These are phyloP conservation scores for Thelonectria rubi DNA, from an alignment of 2,329 filamentous ascomycete species.

Conservation along the genomic window DNA sequence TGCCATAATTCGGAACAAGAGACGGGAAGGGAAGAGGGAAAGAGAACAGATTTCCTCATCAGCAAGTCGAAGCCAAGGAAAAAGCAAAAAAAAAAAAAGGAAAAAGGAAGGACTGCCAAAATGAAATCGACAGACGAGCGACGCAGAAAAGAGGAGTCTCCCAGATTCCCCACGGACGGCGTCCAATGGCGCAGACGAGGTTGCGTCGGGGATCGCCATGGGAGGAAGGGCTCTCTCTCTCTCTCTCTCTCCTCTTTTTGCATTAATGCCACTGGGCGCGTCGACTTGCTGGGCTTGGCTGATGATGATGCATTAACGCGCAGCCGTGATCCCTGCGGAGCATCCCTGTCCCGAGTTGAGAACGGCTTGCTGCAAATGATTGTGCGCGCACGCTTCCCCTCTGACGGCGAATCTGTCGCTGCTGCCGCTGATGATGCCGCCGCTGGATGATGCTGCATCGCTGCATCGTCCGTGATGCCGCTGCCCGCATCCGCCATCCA, in stretches of 20 bases:
- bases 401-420: too few species aligned
- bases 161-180: conserved; percentile 8
- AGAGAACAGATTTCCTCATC: too few species aligned
- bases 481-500: not conserved
- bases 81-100: conserved; percentile 8
- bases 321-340: conserved; percentile 12
- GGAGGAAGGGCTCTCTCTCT: too few species aligned
- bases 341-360: not conserved
- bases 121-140: too few species aligned
- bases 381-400: not conserved
- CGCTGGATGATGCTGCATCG: too few species aligned
- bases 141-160: too few species aligned
- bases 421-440: too few species aligned
- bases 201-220: conserved; percentile 1
- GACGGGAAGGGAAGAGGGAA: not conserved
- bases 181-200: conserved; percentile 4
- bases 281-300: conserved; percentile 22
- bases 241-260: too few species aligned
- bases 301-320: conserved; percentile 28
- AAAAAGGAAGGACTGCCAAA: conserved; percentile 6
- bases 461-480: not conserved
- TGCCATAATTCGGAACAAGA: conserved; percentile 11
- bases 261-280: conserved; percentile 18
- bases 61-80: conserved; percentile 1
- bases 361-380: too few species aligned